These are phyloP conservation scores for Cryptococcus floricola DNA, from an alignment of 1,284 basidiomycete species.

Conservation along the genomic window DNA sequence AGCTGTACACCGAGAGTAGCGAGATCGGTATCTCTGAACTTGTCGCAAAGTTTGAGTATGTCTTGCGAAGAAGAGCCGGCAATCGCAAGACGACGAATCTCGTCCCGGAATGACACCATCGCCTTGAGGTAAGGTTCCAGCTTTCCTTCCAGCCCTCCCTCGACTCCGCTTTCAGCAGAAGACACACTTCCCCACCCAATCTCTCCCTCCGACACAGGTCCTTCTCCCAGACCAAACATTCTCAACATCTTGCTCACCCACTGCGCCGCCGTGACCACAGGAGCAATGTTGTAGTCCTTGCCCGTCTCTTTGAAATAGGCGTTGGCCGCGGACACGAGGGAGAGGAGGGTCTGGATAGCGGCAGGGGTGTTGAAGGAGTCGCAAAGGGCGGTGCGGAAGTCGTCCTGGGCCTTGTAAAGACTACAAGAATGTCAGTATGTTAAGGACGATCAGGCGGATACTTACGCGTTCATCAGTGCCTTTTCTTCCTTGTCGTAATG, in stretches of 20 bases:
- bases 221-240: constrained; percentile 93
- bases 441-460: neutral
- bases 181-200: constrained; percentile 53
- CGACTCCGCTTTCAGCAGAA: neutral
- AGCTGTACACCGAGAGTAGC: constrained; percentile 90
- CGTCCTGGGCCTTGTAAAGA: constrained; percentile 68
- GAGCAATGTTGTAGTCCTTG: constrained; percentile 58
- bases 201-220: constrained; percentile 42
- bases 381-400: constrained; percentile 85
- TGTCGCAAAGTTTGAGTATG: constrained; percentile 75
- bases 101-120: constrained; percentile 87
- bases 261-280: constrained; percentile 69
- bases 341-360: constrained; percentile 72
- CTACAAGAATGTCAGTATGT: constrained; percentile 48
- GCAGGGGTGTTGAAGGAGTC: constrained; percentile 96
- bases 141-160: constrained; percentile 59
- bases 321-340: constrained; percentile 83
- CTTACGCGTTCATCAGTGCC: constrained; percentile 62
- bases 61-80: constrained; percentile 63
- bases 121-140: constrained; percentile 85
- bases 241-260: constrained; percentile 89
- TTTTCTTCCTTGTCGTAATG: constrained; percentile 59
- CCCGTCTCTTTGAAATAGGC: constrained; percentile 65
- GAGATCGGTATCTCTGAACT: constrained; percentile 82
- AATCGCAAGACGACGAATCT: constrained; percentile 79